phyloP scores from a whole-genome alignment of 1,284 basidiomycete genomes.

The Phellopilus nigrolimitatus region DNA sequence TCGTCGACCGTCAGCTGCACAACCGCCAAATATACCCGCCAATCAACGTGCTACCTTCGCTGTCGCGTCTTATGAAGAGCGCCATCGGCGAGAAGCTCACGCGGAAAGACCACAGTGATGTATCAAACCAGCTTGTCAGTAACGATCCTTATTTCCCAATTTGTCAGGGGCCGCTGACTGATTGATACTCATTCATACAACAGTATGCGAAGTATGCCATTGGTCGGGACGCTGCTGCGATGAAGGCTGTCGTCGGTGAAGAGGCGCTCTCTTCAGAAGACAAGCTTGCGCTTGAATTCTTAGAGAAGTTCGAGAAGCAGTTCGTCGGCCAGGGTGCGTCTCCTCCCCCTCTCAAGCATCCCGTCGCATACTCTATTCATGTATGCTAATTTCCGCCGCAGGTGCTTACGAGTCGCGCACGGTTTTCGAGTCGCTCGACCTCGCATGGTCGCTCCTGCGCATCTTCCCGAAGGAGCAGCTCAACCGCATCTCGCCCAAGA shows the following conservation, averaged over 20 bases:
- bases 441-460: constrained; percentile 94
- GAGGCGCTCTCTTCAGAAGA: constrained; percentile 94
- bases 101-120: constrained; percentile 97
- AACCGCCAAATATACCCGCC: constrained; percentile 98
- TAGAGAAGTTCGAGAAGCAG: constrained; percentile 92
- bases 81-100: constrained; percentile 98
- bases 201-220: constrained; percentile 97
- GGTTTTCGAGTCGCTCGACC: constrained; percentile 96
- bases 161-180: no score
- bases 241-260: constrained; percentile 99
- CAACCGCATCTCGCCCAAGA: constrained; percentile 92
- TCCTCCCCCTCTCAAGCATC: background rate
- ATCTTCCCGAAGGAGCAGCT: constrained; percentile 99
- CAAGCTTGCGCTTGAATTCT: constrained; percentile 88
- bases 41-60: constrained; percentile 97
- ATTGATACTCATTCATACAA: constrained; percentile 18
- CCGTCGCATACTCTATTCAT: no score
- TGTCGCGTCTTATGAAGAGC: constrained; percentile 99
- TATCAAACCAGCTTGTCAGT: constrained; percentile 91
- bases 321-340: constrained; percentile 90
- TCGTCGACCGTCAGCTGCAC: constrained; percentile 92
- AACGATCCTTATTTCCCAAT: no score
- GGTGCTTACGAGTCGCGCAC: constrained; percentile 94
- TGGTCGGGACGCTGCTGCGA: constrained; percentile 94
- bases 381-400: no score